These are phyloP conservation scores for Gastrolobium villosum DNA, from an alignment of 306 rosid genomes.

Conservation along the genomic window DNA sequence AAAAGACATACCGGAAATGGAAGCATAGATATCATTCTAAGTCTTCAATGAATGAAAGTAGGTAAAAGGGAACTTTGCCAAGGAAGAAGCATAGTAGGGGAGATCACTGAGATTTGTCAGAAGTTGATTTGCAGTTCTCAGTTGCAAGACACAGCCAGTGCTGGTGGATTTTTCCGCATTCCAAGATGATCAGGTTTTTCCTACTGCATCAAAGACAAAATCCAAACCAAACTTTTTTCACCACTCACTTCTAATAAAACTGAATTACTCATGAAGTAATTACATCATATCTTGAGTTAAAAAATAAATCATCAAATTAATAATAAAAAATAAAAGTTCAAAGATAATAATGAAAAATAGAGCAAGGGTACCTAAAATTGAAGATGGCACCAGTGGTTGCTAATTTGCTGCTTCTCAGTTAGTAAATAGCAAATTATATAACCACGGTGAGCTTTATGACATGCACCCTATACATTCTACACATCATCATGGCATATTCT, in stretches of 20 bases:
- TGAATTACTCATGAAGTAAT: not conserved
- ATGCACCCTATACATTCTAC: not conserved
- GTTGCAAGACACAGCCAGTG: constrained; percentile 77
- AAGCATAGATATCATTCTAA: constrained; percentile 7
- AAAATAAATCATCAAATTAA: not conserved
- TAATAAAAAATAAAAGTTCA: not conserved
- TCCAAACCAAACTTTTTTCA: not conserved
- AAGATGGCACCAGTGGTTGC: constrained; percentile 70
- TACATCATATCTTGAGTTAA: not conserved
- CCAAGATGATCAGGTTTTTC: constrained; percentile 73
- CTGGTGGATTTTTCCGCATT: constrained; percentile 63
- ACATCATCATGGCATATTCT: constrained; percentile 9
- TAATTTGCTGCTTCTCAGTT: constrained; percentile 58
- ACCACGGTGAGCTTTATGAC: too few species aligned
- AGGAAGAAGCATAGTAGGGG: constrained; percentile 69
- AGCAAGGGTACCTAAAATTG: constrained; percentile 56
- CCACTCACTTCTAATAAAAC: not conserved
- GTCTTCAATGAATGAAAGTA: not conserved
- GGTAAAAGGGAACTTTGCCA: constrained; percentile 52
- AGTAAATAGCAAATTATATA: too few species aligned
- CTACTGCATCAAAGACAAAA: constrained; percentile 58
- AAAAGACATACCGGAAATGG: not conserved
- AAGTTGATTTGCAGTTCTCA: constrained; percentile 70
- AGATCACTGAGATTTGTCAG: constrained; percentile 64
- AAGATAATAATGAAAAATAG: not conserved